phyloP scores from a whole-genome alignment of 768 basidiomycete species.

The Xerocomus brunneocitrinus region DNA sequence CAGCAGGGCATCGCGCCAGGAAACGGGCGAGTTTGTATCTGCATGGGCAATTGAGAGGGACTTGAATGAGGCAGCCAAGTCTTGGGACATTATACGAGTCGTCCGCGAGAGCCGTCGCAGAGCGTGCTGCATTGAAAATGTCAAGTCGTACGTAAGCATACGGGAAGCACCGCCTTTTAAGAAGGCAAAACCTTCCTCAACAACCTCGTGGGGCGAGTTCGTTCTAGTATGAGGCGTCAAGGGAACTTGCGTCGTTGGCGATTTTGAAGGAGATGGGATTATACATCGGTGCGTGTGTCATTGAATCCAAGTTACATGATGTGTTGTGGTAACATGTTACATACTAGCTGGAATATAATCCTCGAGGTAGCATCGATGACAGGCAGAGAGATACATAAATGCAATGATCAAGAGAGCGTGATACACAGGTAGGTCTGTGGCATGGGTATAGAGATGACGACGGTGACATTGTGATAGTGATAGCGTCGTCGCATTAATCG shows the following conservation, averaged over 20 bases:
- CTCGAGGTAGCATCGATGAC: conserved; percentile 11
- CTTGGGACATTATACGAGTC: conserved; percentile 30
- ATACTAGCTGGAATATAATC: not conserved
- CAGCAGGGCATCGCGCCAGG: conserved; percentile 73
- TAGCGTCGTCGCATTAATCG: not conserved
- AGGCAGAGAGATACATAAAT: not conserved
- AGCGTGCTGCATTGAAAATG: no score
- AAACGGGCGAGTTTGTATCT: conserved; percentile 60
- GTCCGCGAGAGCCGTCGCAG: no score
- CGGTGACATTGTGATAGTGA: not conserved
- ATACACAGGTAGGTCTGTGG: not conserved
- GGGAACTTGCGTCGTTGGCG: not conserved
- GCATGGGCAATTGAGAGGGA: conserved; percentile 59
- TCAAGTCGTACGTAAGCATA: no score
- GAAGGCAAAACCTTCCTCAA: no score
- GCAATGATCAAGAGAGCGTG: conserved; percentile 1
- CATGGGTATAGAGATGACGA: not conserved
- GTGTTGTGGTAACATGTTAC: not conserved
- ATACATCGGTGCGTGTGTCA: not conserved
- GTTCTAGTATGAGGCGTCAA: not conserved
- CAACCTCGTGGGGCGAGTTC: not conserved
- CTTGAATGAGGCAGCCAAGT: conserved; percentile 40
- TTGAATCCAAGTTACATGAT: not conserved
- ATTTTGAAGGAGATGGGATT: not conserved
- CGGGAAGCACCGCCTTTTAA: no score